These are phyloP conservation scores for Zygoascus meyerae DNA, from an alignment of 1,139 yeast genomes.

Conservation along the genomic window DNA sequence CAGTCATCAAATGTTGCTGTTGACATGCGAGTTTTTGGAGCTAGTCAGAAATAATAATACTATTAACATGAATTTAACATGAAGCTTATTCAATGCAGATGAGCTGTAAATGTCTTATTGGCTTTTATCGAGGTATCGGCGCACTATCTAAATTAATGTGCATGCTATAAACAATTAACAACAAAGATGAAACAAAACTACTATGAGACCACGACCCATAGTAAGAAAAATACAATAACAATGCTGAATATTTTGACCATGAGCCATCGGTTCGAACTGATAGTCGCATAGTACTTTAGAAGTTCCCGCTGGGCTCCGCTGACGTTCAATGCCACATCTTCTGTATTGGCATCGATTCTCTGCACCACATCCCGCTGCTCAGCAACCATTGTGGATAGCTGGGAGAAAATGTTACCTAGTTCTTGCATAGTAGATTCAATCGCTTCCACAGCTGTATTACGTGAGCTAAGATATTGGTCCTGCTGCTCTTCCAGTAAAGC, in stretches of 20 bases:
- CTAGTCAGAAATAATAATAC: background rate
- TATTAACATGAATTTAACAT: no score
- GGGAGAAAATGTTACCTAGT: slow-evolving; percentile 91
- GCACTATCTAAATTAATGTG: slow-evolving; percentile 1
- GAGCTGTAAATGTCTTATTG: background rate
- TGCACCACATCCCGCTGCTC: slow-evolving; percentile 97
- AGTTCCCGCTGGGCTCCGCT: slow-evolving; percentile 93
- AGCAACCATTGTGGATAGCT: slow-evolving; percentile 93
- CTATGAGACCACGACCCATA: slow-evolving; percentile 10
- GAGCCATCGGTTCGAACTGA: slow-evolving; percentile 88
- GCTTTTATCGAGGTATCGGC: background rate
- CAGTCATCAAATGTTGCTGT: no score
- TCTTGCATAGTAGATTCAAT: slow-evolving; percentile 94
- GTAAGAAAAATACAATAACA: slow-evolving; percentile 43
- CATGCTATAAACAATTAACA: no score
- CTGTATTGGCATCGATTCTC: slow-evolving; percentile 91
- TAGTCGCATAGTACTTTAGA: slow-evolving; percentile 80
- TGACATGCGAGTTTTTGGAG: background rate
- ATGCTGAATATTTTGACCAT: slow-evolving; percentile 87
- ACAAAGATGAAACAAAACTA: background rate
- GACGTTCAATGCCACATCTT: slow-evolving; percentile 83
- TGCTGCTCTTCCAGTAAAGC: slow-evolving; percentile 56
- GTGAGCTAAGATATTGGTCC: slow-evolving; percentile 68
- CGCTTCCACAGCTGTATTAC: slow-evolving; percentile 89
- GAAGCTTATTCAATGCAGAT: no score